Evolutionary conservation across 345 rosid species (phyloP), one percentile per base, ranked within the genome.

Genomic region (Lepidium didymum): DNA sequence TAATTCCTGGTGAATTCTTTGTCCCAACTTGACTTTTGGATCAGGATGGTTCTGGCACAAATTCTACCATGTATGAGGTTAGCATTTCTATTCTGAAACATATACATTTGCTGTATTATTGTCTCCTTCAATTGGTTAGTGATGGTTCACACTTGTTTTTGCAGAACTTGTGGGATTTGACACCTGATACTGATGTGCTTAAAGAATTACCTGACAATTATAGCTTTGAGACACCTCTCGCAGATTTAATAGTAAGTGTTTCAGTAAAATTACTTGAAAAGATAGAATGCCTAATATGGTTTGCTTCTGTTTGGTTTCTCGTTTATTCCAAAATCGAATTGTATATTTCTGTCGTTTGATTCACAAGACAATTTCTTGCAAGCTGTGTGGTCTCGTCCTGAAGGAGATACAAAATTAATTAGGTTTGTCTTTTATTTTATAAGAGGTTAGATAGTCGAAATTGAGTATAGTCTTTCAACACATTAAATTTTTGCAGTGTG

Each of bases 101-200:
- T 54, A 31, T 31, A 18, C 15, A 8, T 3, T 45, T 45, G 13
- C 10, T 77, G 14, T 46, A 15, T 73, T 45, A n/a, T 5, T 68
- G 41, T 38, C 16, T 57, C 36, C 15, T 59, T 21, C 13, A 9
- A 7, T 25, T 16, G 6, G 25, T 69, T 11, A 8, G 4, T 65
- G 40, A 56, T 49, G 67, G 9, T 46, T 33, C 10, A 40, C 15
- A 9, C 44, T 25, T 57, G 4, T 50, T 70, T 60, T 71, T 74
- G 18, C 75, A 87, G 96, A 78, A 86, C 44, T 79, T 90, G 91
- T 90, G 93, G 93, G 93, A 90, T 71, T 67, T 90, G 71, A 90
- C 96, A 0, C 96, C 91, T 1, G 82, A 84, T 36, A 79, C 91
- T 8, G 86, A 83, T 5, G 29, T 87, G 47, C 67, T 90, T 2